Base-by-base conservation (phyloP, 805 yeast species). In the Yarrowia sp. region DNA sequence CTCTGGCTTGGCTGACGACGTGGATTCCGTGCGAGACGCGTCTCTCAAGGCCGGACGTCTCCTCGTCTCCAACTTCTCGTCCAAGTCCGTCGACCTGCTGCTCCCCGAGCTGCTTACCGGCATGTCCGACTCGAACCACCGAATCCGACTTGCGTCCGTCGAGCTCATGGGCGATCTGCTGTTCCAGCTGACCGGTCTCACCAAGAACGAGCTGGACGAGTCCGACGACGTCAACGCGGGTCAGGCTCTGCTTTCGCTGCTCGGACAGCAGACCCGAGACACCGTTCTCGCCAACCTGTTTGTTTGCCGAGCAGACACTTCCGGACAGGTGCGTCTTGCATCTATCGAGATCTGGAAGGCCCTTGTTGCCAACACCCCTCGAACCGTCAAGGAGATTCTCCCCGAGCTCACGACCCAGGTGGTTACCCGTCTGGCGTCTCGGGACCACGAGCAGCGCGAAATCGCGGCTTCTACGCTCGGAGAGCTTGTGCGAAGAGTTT, bases 291-390 rank as follows among this genome's bases (percentile, higher is more conserved):
- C 97, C 0, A 79, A 92, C n/a, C 78, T 94, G 67, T 94, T 91
- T 73, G 85, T 94, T 32, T 92, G 97, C 74, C 91, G 99, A 73
- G 89, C 96, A 13, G 99, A 94, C 77, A 83, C 85, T 38, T 83
- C 94, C 36, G 90, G 90, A 67, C 80, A 85, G 66, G 99, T 94
- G 25, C 85, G 99, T 69, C 84, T 84, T 66, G 88, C 96, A 24
- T 86, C 98, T 12, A 84, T 90, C 64, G 97, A 94, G 69, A 90
- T 94, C 49, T 94, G 99, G 99, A 92, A 92, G 76, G 90, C 97
- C 0, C 79, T 94, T 71, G 97, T 94, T 58, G 88, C 96, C 51
- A 94, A 94, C 72, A 94, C 99, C 21, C 98, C 99, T 42, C 85
- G 88, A 71, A 89, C 97, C 3, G 87, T 94, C 49, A 93, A 89